phyloP scores from a whole-genome alignment of 192 early-diverging fungal genomes.

The Coemansia sp. region DNA sequence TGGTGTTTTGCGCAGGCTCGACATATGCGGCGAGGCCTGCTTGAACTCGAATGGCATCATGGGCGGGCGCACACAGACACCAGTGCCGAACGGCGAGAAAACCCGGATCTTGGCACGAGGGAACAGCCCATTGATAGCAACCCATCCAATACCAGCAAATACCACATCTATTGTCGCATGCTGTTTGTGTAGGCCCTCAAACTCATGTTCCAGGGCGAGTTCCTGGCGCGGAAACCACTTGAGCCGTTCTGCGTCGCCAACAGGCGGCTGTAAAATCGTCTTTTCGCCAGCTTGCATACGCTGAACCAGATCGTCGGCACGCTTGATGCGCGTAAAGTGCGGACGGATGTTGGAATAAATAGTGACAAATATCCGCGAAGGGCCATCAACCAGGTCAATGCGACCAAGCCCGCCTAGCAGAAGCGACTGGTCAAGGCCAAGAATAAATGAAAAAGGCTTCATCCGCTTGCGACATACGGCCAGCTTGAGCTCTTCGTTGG shows the following conservation, averaged over 20 bases:
- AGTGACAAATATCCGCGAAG: constrained; percentile 55
- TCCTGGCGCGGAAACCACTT: constrained; percentile 35
- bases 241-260: constrained; percentile 32
- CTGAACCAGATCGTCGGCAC: constrained; percentile 50
- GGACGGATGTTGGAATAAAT: constrained; percentile 56
- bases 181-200: constrained; percentile 45
- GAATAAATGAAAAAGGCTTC: constrained; percentile 57
- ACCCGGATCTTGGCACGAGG: constrained; percentile 53
- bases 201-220: constrained; percentile 41
- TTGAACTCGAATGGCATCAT: constrained; percentile 67
- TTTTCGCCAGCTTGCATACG: constrained; percentile 31
- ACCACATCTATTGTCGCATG: constrained; percentile 59
- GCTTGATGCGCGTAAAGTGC: constrained; percentile 59
- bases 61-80: constrained; percentile 56
- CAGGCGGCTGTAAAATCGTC: constrained; percentile 47
- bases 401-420: constrained; percentile 61
- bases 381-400: constrained; percentile 57
- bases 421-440: constrained; percentile 56
- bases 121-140: constrained; percentile 59
- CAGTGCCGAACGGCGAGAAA: constrained; percentile 54
- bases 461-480: constrained; percentile 46
- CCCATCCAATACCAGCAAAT: constrained; percentile 66
- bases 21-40: constrained; percentile 32
- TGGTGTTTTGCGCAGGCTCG: constrained; percentile 43
- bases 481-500: constrained; percentile 55